Evolutionary conservation across 2,329 filamentous ascomycete species (phyloP).

Genomic region (Metarhizium sp.): DNA sequence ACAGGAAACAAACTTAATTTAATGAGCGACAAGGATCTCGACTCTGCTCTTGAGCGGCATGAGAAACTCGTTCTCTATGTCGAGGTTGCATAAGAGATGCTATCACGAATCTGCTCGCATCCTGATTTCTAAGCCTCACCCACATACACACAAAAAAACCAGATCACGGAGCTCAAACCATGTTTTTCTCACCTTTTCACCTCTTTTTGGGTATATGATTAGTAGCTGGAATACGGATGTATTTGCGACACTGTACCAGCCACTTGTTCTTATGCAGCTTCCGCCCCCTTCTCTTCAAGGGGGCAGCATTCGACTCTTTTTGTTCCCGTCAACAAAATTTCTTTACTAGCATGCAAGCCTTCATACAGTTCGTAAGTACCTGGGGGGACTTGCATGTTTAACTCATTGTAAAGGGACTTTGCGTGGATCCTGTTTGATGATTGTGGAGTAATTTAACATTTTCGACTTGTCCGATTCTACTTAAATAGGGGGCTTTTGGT

Average conservation of each 20-base stretch:
- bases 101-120: not conserved
- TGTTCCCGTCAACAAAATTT: constrained; percentile 1
- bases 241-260: constrained; percentile 13
- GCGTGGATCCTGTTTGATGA: not conserved
- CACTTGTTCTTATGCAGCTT: constrained; percentile 7
- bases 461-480: not conserved
- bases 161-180: not conserved
- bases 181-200: not conserved
- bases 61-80: constrained; percentile 78
- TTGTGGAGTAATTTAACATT: not conserved
- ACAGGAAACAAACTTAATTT: constrained; percentile 67
- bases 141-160: not conserved
- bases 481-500: constrained; percentile 10
- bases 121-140: not conserved
- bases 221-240: constrained; percentile 17
- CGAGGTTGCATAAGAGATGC: constrained; percentile 35
- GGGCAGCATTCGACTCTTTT: not conserved
- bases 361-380: not conserved
- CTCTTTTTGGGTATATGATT: constrained; percentile 16
- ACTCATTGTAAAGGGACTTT: not conserved
- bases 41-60: constrained; percentile 71
- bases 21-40: constrained; percentile 71
- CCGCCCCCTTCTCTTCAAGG: not conserved
- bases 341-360: not conserved
- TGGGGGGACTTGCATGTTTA: not conserved